Evolutionary conservation across 106 monocot species (phyloP), one percentile per base, ranked within the genome.

Genomic region (Agapanthus africanus): DNA sequence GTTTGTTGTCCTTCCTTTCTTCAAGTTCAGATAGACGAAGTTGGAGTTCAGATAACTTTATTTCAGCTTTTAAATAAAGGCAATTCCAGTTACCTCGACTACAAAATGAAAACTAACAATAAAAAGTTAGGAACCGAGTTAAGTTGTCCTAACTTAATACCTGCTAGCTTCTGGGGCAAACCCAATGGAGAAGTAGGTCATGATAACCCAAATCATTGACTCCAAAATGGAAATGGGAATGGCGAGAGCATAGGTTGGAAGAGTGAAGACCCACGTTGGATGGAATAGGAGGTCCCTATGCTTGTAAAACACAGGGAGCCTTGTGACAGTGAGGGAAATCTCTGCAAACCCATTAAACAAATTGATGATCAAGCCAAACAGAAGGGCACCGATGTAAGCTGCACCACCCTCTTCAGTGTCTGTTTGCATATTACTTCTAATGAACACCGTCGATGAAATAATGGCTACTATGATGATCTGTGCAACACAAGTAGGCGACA

Each of bases 271-370:
- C 91, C 91, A 91, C 0, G 91, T 74, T 2, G 91, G 91, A 40
- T 85, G 79, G 78, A 87, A 88, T 66, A 80, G 78, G 37, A 87
- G 74, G 69, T 91, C 87, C 37, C 91, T 73, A 15, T 91, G 91
- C 46, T 91, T 91, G 80, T 78, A 91, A 79, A 91, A 91, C 31
- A 91, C 87, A 1, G 87, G 91, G 14, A 91, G 85, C 59, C 84
- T 79, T 15, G 39, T 9, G 51, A 91, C 82, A 40, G 77, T 71
- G 28, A 91, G 66, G 16, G 91, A 68, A 3, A 91, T 77, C 76
- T 91, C 91, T 16, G 91, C 82, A 26, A 91, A 88, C 7, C 91
- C 82, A 40, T 91, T 91, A 75, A 91, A 91, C 82, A 83, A 78
- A 72, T 82, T 84, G 23, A 78, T 70, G 14, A 88, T 54, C 61